Evolutionary conservation across 2,329 filamentous ascomycete species (phyloP), one percentile per base, ranked within the genome.

Genomic region (Ophiocordyceps sinensis): DNA sequence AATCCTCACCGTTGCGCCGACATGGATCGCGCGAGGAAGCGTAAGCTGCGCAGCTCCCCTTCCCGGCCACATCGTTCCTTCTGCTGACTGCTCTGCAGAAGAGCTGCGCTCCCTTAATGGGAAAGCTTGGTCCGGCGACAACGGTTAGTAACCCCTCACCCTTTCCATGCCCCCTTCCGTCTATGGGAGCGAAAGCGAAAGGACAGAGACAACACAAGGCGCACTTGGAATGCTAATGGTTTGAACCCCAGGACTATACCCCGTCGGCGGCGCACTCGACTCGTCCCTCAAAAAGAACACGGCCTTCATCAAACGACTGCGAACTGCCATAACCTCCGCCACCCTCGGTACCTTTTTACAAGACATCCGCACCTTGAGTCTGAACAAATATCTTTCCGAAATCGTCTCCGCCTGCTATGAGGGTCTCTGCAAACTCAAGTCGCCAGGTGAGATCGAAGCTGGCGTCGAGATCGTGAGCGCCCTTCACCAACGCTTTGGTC

Each of bases 251-350:
- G 87, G 85, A 67, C 66, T 93, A 47, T 86, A 93, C 55, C 64
- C 76, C 41, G 79, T 91, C 51, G 79, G 77, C 60, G 74, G 75
- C 56, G 82, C 84, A 28, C 80, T 96, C 55, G 89, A 96, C 62
- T 94, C 89, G 40, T 91, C 88, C 40, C 72, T 96, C 61, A 95
- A 94, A 67, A 96, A 95, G 70, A 96, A 96, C 55, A 96, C 89
- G 4, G 87, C 88, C 49, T 95, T 96, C 61, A 96, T 96, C 58
- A 95, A 94, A 65, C 85, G 89, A 55, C 72, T 96, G 42, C 85
- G 89, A 52, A 95, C 89, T 44, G 85, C 86, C 45, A 80, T 96
- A 47, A 88, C 83, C 47, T 67, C 85, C 38, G 71, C 86, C 43
- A 85, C 83, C 42, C 77, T 88, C 41, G 70, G 75, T 49, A 91